Conservation (phyloP, 192 early-diverging fungal genomes). For the Coemansia brasiliensis region DNA sequence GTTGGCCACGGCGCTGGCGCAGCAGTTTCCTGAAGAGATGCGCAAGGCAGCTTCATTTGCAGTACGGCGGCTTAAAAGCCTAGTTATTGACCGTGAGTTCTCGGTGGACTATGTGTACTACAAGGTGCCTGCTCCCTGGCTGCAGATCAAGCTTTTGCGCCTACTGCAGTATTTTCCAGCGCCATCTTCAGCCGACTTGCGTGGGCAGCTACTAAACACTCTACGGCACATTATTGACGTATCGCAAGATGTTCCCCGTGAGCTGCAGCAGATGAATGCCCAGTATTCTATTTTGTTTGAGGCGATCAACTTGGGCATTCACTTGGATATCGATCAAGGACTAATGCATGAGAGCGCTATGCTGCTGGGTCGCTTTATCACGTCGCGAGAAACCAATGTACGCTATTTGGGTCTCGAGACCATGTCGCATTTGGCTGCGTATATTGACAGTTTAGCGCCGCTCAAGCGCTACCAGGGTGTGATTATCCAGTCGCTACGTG, state of each 20-base stretch:
- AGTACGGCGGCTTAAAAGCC: constrained; percentile 76
- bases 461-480: constrained; percentile 83
- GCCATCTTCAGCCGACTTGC: constrained; percentile 64
- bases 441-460: constrained; percentile 77
- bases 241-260: constrained; percentile 87
- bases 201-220: constrained; percentile 66
- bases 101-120: constrained; percentile 92
- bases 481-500: constrained; percentile 88
- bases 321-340: constrained; percentile 84
- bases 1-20: constrained; percentile 86
- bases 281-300: constrained; percentile 98
- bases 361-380: constrained; percentile 87
- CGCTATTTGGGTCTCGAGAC: constrained; percentile 97
- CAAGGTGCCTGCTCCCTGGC: constrained; percentile 96
- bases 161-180: constrained; percentile 95
- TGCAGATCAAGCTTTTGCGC: constrained; percentile 93
- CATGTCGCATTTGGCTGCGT: constrained; percentile 90
- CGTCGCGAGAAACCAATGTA: constrained; percentile 95
- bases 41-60: constrained; percentile 75
- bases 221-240: constrained; percentile 81
- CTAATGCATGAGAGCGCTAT: constrained; percentile 80
- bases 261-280: constrained; percentile 97
- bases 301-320: constrained; percentile 94
- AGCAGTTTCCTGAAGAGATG: constrained; percentile 81
- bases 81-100: constrained; percentile 84